phyloP scores from a whole-genome alignment of 2,329 filamentous ascomycete genomes.

The Zymoseptoria tritici region DNA sequence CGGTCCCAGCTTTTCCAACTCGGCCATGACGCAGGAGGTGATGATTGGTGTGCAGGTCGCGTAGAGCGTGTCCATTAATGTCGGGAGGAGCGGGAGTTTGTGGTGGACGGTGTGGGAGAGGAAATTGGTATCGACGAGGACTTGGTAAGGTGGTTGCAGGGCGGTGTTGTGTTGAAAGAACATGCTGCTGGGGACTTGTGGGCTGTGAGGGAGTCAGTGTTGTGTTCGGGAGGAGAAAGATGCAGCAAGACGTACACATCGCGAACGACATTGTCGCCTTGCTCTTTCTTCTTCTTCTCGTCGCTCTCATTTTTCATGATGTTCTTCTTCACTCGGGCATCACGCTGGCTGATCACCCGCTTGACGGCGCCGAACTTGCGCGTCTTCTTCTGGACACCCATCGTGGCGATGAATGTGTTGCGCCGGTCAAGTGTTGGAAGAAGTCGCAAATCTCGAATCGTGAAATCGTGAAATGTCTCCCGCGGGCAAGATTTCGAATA shows the following conservation, averaged over 20 bases:
- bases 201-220: slow-evolving; percentile 19
- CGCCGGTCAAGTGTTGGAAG: background rate
- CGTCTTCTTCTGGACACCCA: slow-evolving; percentile 86
- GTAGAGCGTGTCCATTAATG: slow-evolving; percentile 90
- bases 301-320: slow-evolving; percentile 56
- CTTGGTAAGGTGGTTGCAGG: slow-evolving; percentile 72
- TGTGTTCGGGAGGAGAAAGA: background rate
- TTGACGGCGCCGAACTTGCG: slow-evolving; percentile 86
- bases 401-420: slow-evolving; percentile 31
- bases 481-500: background rate
- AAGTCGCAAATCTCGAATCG: background rate
- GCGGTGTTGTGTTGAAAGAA: slow-evolving; percentile 88
- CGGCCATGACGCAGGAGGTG: slow-evolving; percentile 73
- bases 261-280: slow-evolving; percentile 57
- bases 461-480: background rate
- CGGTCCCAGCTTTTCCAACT: slow-evolving; percentile 79
- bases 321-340: slow-evolving; percentile 78
- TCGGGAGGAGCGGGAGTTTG: slow-evolving; percentile 79
- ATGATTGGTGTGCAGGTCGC: slow-evolving; percentile 87
- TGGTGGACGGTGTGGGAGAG: slow-evolving; percentile 82
- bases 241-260: slow-evolving; percentile 51
- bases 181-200: slow-evolving; percentile 46
- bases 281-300: slow-evolving; percentile 49
- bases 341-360: slow-evolving; percentile 71
- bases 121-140: slow-evolving; percentile 80